Conservation (phyloP, 345 rosid species). For the Erucastrum elatum region DNA sequence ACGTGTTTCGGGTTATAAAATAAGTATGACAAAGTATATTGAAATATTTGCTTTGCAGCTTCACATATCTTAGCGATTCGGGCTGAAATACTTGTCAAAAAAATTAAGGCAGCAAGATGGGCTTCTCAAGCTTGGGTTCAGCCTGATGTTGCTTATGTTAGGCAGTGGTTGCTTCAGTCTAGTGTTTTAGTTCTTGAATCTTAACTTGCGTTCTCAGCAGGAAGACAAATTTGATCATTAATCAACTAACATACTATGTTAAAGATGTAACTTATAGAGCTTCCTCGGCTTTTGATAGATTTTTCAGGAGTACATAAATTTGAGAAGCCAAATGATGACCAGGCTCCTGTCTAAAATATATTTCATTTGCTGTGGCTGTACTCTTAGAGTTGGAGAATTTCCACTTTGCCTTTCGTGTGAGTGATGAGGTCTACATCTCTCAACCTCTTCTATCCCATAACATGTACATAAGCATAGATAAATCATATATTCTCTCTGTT, state of each 20-base stretch:
- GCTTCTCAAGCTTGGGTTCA: not conserved
- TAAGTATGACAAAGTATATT: too few relatives aligned
- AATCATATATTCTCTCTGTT: too few relatives aligned
- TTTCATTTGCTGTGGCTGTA: slow-evolving; percentile 60
- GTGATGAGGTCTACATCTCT: slow-evolving; percentile 62
- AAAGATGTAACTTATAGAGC: slow-evolving; percentile 32
- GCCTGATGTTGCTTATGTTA: not conserved
- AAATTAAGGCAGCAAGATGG: not conserved
- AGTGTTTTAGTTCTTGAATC: slow-evolving; percentile 15
- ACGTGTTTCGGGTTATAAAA: too few relatives aligned
- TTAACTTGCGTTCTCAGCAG: not conserved
- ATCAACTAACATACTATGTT: slow-evolving; percentile 3
- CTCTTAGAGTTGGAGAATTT: slow-evolving; percentile 27
- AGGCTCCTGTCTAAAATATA: slow-evolving; percentile 55
- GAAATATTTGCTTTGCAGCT: not conserved
- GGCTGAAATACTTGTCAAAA: not conserved
- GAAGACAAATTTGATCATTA: not conserved
- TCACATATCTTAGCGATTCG: not conserved
- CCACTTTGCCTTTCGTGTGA: slow-evolving; percentile 74
- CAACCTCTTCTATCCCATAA: slow-evolving; percentile 30
- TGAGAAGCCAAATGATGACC: slow-evolving; percentile 84
- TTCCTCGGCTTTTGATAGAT: slow-evolving; percentile 53
- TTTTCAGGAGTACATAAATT: slow-evolving; percentile 71
- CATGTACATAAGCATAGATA: too few relatives aligned
- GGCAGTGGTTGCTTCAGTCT: not conserved